Conservation (phyloP, 2,329 filamentous ascomycete genomes). For the Fusarium dimerum region DNA sequence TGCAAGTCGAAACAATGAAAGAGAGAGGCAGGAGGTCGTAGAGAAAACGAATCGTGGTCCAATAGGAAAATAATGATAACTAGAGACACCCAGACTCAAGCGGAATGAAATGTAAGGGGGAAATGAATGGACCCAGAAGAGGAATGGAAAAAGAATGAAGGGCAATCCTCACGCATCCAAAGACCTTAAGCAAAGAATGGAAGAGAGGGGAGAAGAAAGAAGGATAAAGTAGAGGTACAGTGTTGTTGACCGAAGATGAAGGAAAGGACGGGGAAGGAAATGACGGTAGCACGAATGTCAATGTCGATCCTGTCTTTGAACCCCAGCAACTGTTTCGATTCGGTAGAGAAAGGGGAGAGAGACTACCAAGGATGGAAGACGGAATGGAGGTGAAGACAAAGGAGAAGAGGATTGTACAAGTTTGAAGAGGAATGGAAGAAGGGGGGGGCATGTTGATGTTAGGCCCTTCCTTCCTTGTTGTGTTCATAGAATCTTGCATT, state of each 20-base stretch:
- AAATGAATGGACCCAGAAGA: conserved; percentile 2
- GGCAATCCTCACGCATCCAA: conserved; percentile 1
- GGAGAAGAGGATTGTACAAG: neutral
- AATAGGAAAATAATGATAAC: neutral
- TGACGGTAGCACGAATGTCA: neutral
- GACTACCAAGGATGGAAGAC: too few relatives aligned
- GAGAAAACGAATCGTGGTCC: neutral
- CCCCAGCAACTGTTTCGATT: neutral
- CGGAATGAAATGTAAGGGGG: conserved; percentile 2
- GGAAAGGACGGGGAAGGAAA: conserved; percentile 5
- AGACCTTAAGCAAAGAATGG: conserved; percentile 1
- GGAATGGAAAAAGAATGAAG: conserved; percentile 15
- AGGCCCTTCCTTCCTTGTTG: neutral
- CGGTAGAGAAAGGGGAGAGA: neutral
- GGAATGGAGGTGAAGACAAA: neutral
- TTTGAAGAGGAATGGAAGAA: neutral
- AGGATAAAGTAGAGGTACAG: conserved; percentile 2
- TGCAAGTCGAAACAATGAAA: conserved; percentile 1
- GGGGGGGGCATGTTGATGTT: neutral
- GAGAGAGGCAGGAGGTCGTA: conserved; percentile 4
- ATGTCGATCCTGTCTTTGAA: neutral
- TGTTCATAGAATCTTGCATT: neutral
- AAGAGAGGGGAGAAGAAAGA: conserved; percentile 1
- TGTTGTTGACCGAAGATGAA: neutral
- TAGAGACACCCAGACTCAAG: neutral